These are phyloP conservation scores for Colletotrichum aenigma DNA, from an alignment of 2,329 filamentous ascomycete genomes.

Conservation along the genomic window DNA sequence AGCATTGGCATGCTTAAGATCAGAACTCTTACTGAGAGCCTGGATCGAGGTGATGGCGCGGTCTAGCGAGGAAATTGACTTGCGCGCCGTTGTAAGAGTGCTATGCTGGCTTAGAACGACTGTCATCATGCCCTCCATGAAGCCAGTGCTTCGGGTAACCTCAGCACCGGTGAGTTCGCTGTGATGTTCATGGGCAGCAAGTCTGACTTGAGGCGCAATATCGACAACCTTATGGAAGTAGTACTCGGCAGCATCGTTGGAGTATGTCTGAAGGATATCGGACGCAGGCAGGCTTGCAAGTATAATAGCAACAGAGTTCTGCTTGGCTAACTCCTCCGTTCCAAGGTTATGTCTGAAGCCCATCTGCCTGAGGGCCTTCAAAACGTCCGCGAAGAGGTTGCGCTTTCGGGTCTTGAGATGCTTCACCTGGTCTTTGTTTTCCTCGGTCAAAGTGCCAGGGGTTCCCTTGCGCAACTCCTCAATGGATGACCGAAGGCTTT, in stretches of 20 bases:
- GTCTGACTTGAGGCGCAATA: slow-evolving; percentile 70
- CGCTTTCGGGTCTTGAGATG: slow-evolving; percentile 91
- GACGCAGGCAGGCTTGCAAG: slow-evolving; percentile 55
- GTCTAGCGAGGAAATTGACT: slow-evolving; percentile 33
- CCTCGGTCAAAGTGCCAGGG: slow-evolving; percentile 78
- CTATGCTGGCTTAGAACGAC: slow-evolving; percentile 65
- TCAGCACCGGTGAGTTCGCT: slow-evolving; percentile 85
- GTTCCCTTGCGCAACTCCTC: slow-evolving; percentile 82
- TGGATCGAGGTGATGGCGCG: slow-evolving; percentile 14
- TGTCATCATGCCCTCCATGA: slow-evolving; percentile 84
- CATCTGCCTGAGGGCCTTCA: slow-evolving; percentile 86
- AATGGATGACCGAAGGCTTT: slow-evolving; percentile 70
- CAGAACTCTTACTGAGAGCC: slow-evolving; percentile 16
- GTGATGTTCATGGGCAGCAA: slow-evolving; percentile 74
- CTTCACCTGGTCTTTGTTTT: slow-evolving; percentile 83
- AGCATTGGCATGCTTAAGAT: neutral
- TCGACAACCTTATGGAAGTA: slow-evolving; percentile 83
- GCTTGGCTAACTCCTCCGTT: slow-evolving; percentile 72
- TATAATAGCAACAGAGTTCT: slow-evolving; percentile 72
- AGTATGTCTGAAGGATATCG: slow-evolving; percentile 23
- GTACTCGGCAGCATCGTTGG: slow-evolving; percentile 60
- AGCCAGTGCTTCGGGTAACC: slow-evolving; percentile 77
- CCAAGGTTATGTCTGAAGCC: slow-evolving; percentile 85
- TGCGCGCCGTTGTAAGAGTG: slow-evolving; percentile 45
- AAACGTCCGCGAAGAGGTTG: slow-evolving; percentile 85